Evolutionary conservation across 2,329 filamentous ascomycete species (phyloP).

Genomic region (Xylaria sp.): DNA sequence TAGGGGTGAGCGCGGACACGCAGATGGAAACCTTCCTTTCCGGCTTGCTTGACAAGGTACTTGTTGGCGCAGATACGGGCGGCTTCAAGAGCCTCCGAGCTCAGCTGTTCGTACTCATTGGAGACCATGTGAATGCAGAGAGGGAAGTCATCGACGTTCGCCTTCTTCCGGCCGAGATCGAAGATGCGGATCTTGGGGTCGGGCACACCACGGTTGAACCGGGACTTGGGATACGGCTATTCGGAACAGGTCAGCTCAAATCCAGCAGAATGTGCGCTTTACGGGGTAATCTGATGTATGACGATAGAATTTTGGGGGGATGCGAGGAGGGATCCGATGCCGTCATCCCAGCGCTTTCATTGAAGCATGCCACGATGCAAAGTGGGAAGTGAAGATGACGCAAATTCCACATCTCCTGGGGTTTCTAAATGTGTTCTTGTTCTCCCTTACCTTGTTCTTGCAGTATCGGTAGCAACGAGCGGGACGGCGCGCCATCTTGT

Average conservation of each 20-base stretch:
- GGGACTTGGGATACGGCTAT: slow-evolving; percentile 98
- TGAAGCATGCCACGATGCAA: neutral
- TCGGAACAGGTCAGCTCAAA: slow-evolving; percentile 65
- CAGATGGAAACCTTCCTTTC: slow-evolving; percentile 80
- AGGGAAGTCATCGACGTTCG: slow-evolving; percentile 99
- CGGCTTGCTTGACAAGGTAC: slow-evolving; percentile 80
- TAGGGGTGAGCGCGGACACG: slow-evolving; percentile 93
- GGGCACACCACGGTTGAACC: slow-evolving; percentile 99
- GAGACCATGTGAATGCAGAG: slow-evolving; percentile 99
- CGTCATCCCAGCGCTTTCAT: neutral
- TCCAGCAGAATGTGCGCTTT: neutral
- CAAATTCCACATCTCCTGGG: slow-evolving; percentile 1
- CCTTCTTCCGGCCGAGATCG: slow-evolving; percentile 98
- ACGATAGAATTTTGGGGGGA: neutral
- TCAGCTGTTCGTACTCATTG: slow-evolving; percentile 99
- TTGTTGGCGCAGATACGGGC: slow-evolving; percentile 99
- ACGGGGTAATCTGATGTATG: neutral
- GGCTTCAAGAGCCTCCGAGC: slow-evolving; percentile 98
- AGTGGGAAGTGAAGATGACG: slow-evolving; percentile 5
- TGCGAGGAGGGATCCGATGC: neutral
- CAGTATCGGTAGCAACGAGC: slow-evolving; percentile 99
- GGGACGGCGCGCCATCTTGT: slow-evolving; percentile 99
- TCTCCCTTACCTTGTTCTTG: slow-evolving; percentile 95
- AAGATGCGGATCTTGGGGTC: slow-evolving; percentile 93
- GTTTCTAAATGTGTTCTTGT: slow-evolving; percentile 14